Percentiles rank a stretch among this genome's conserved stretches.
These are phyloP conservation scores for Ophiostoma ulmi DNA, from an alignment of 2,329 filamentous ascomycete species.

Conservation along the genomic window DNA sequence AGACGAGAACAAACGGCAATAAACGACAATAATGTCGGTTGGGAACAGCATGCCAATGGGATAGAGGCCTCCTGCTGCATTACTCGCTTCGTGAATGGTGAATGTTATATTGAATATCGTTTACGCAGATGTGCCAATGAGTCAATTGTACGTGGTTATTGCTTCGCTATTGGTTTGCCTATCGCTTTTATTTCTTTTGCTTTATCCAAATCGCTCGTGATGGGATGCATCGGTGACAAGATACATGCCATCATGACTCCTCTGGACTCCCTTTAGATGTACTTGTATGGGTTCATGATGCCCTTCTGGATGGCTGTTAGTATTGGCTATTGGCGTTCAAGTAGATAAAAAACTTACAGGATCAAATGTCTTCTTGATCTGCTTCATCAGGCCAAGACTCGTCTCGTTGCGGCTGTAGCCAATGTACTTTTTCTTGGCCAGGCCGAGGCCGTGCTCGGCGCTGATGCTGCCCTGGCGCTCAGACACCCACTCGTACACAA, in stretches of 20 bases:
- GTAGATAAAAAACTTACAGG: slow-evolving; percentile 58
- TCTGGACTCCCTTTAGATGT: slow-evolving; percentile 52
- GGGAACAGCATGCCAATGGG: background rate
- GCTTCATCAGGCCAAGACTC: slow-evolving; percentile 87
- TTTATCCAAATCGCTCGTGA: background rate
- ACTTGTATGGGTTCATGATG: slow-evolving; percentile 99
- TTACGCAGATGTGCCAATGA: background rate
- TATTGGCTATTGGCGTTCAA: background rate
- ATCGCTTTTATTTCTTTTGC: background rate
- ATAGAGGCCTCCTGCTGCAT: slow-evolving; percentile 1
- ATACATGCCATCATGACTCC: background rate
- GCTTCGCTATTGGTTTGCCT: background rate
- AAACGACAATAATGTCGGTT: background rate
- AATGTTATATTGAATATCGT: background rate
- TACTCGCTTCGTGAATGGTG: background rate
- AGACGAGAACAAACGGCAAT: background rate
- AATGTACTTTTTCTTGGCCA: slow-evolving; percentile 95
- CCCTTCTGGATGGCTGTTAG: slow-evolving; percentile 61
- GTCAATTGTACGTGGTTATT: background rate
- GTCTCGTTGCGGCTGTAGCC: slow-evolving; percentile 85
- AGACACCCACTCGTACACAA: slow-evolving; percentile 94
- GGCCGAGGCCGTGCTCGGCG: slow-evolving; percentile 87
- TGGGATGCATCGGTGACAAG: background rate
- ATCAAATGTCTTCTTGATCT: slow-evolving; percentile 90
- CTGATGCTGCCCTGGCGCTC: slow-evolving; percentile 88